Conservation (phyloP, 1,139 yeast genomes). For the Blastobotrys arbuscula region DNA sequence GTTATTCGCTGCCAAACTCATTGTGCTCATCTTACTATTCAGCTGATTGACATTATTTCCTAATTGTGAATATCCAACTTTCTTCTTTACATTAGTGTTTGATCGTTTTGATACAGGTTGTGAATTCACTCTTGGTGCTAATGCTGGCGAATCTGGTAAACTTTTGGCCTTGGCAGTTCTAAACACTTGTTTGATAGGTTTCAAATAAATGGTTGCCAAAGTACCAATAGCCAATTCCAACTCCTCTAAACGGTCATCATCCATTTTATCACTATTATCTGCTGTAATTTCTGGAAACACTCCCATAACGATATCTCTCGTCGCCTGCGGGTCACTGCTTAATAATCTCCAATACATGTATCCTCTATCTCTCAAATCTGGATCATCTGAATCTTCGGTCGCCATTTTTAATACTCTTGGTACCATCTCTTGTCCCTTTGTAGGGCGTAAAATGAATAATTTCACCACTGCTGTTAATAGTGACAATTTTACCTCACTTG, state of each 20-base stretch:
- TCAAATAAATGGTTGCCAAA: conserved; percentile 75
- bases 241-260: conserved; percentile 68
- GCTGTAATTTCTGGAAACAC: conserved; percentile 58
- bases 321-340: conserved; percentile 41
- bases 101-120: background rate
- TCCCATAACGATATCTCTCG: conserved; percentile 55
- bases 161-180: conserved; percentile 53
- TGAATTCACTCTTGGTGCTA: conserved; percentile 35
- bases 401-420: conserved; percentile 60
- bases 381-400: conserved; percentile 69
- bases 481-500: conserved; percentile 68
- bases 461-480: conserved; percentile 72
- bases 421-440: conserved; percentile 51
- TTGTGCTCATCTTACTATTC: background rate
- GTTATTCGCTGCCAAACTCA: background rate
- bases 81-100: background rate
- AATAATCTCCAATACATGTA: conserved; percentile 80
- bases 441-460: conserved; percentile 54
- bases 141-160: conserved; percentile 59
- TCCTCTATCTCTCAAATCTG: conserved; percentile 83
- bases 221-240: conserved; percentile 77
- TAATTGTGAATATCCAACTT: background rate
- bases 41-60: background rate
- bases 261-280: conserved; percentile 67
- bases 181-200: conserved; percentile 77